Conservation (phyloP, 345 rosid genomes). For the Rubroshorea leprosula region DNA sequence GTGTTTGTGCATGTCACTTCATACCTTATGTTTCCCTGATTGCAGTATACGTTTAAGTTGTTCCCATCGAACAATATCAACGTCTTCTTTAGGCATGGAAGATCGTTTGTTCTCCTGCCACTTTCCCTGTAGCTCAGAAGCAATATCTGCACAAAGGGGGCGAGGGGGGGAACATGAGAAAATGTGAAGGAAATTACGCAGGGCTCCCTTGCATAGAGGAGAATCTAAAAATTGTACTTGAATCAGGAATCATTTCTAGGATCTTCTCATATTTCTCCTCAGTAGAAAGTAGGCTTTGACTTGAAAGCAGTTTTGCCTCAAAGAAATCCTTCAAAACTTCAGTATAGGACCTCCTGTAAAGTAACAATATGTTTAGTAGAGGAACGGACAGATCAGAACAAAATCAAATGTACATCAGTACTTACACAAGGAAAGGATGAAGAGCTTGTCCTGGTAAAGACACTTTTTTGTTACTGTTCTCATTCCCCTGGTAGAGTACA, state of each 20-base stretch:
- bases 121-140: slow-evolving; percentile 73
- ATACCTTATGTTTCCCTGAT: slow-evolving; percentile 73
- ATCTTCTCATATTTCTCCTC: slow-evolving; percentile 74
- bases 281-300: slow-evolving; percentile 55
- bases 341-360: slow-evolving; percentile 75
- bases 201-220: not conserved
- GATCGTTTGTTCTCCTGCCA: slow-evolving; percentile 64
- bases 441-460: slow-evolving; percentile 61
- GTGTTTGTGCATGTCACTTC: slow-evolving; percentile 1
- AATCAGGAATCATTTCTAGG: too few species aligned
- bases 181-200: slow-evolving; percentile 7
- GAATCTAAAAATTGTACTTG: not conserved
- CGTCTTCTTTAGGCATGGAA: slow-evolving; percentile 59
- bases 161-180: slow-evolving; percentile 11
- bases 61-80: slow-evolving; percentile 66
- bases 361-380: slow-evolving; percentile 13
- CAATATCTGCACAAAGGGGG: slow-evolving; percentile 49
- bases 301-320: slow-evolving; percentile 61
- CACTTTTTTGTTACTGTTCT: slow-evolving; percentile 67
- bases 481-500: slow-evolving; percentile 58
- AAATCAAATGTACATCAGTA: slow-evolving; percentile 10
- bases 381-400: not conserved
- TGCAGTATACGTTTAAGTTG: slow-evolving; percentile 65
- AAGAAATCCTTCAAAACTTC: slow-evolving; percentile 67
- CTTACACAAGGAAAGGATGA: slow-evolving; percentile 93